These are phyloP conservation scores for Jatropha podagrica DNA, from an alignment of 441 rosid species.

Conservation along the genomic window DNA sequence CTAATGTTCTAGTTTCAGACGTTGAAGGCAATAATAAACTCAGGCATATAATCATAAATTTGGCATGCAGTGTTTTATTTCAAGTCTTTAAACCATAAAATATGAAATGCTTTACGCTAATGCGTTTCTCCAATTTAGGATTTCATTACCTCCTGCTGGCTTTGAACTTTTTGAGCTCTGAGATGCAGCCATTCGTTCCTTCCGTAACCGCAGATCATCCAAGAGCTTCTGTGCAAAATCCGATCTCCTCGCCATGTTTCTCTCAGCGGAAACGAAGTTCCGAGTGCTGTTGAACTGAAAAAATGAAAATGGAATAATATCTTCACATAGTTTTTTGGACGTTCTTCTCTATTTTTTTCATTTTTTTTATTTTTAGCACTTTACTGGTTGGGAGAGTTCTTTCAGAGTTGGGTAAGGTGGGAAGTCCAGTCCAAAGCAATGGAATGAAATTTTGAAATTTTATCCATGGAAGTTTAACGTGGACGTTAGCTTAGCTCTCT, in stretches of 20 bases:
- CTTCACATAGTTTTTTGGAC: constrained; percentile 14
- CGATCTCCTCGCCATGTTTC: constrained; percentile 73
- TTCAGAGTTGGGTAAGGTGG: constrained; percentile 82
- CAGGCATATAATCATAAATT: too few relatives aligned
- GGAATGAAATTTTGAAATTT: constrained; percentile 29
- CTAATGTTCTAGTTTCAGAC: not conserved
- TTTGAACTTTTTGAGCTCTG: constrained; percentile 45
- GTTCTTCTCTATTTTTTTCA: not conserved
- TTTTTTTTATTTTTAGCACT: constrained; percentile 1
- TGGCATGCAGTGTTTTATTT: too few relatives aligned
- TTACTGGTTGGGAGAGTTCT: constrained; percentile 61
- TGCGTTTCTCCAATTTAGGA: not conserved
- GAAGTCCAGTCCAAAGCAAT: constrained; percentile 42
- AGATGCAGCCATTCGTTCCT: constrained; percentile 65
- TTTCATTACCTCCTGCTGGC: constrained; percentile 43
- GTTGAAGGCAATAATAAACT: not conserved
- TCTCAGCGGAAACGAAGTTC: constrained; percentile 29
- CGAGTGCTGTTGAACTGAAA: constrained; percentile 11
- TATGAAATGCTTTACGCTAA: too few relatives aligned
- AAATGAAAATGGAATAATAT: constrained; percentile 17
- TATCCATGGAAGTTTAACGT: constrained; percentile 52
- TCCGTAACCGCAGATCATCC: constrained; percentile 78
- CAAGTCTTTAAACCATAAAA: too few relatives aligned
- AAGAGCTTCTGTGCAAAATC: constrained; percentile 93
- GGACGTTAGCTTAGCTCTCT: constrained; percentile 50